Evolutionary conservation across 257 asterid genomes (phyloP), one percentile per base, ranked within the genome.

Genomic region (Solanum commersonii): DNA sequence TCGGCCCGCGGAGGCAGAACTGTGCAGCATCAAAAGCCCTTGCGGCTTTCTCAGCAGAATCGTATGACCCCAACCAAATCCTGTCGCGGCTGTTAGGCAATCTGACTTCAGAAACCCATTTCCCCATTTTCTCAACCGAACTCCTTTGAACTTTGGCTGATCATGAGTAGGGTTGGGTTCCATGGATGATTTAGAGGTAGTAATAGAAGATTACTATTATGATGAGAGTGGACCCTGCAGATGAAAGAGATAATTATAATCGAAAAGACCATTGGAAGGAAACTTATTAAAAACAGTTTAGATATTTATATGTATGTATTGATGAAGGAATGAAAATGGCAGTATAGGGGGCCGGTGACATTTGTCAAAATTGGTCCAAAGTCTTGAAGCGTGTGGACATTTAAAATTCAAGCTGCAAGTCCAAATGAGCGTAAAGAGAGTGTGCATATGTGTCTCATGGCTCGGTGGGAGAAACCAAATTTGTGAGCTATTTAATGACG

Each of bases 1-100:
- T 77, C 14, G 83, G 74, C 46, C 90, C 90, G 16, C 90, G 90
- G 10, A 88, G 88, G 76, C 90, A 88, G 59, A 88, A 88, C 25
- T 84, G 87, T 0, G 90, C 90, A 1, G 88, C 88, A 77, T 88
- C 90, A 76, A 88, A 88, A 4, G 90, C 90, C 73, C 88, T 83
- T 6, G 90, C 90, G 4, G 90, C 90, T 73, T 88, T 88, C 15
- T 88, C 90, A 5, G 90, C 88, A 44, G 90, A 65, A 84, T 88
- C 88, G 7, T 73, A 85, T 0, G 90, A 88, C 0, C 90, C 90
- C 2, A 88, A 8, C 90, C 90, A 88, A 49, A 88, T 88, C 34
- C 90, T 77, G 31, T 88, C 90, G 22, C 90, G 37, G 78, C 90
- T 88, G 7, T 88, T 88, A 2, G 88, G 90, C 25, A 88, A 76